Evolutionary conservation across 805 yeast genomes (phyloP), one percentile per base, ranked within the genome.

Genomic region (Metschnikowia santaceciliae): DNA sequence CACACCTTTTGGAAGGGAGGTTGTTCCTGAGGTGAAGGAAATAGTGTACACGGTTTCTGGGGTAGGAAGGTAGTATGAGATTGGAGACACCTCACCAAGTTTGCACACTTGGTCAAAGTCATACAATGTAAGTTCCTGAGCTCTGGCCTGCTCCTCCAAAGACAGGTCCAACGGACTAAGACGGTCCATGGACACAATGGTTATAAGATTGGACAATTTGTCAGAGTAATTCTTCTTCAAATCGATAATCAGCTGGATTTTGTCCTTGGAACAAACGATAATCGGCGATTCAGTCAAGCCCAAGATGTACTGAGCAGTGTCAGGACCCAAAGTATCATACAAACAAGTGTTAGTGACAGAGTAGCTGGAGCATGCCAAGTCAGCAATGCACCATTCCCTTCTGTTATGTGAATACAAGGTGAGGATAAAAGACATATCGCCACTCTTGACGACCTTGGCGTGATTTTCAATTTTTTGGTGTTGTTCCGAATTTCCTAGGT

Each of bases 1-100:
- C 23, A 84, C 92, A 60, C 92, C 92, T 71, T 87, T 88, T 54
- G 92, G 89, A 49, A 67, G 59, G 40, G 83, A 79, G n/a, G 88
- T 82, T 20, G 89, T 83, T 39, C 80, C 77, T 6, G 88, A 85
- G 42, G 78, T 70, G 51, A 76, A 75, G 19, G 75, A 70, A 32
- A 75, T 71, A 20, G 78, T 73, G 56, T 66, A 72, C 22, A 67
- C 54, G 11, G 75, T 56, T 11, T 71, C 70, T 19, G 68, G 61
- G 42, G 57, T 57, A 8, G 76, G 75, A 22, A 65, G 62, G 15
- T 66, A 57, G 46, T 58, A 60, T 1, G 51, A 49, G 19, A 78
- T 52, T 3, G 62, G 56, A 46, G 63, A 54, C 56, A 60, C 46
- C 79, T 81, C 51, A 35, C 86, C 66, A 53, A 78, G 66, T 32